phyloP scores from a whole-genome alignment of 306 rosid genomes.

The Cicer arietinum region DNA sequence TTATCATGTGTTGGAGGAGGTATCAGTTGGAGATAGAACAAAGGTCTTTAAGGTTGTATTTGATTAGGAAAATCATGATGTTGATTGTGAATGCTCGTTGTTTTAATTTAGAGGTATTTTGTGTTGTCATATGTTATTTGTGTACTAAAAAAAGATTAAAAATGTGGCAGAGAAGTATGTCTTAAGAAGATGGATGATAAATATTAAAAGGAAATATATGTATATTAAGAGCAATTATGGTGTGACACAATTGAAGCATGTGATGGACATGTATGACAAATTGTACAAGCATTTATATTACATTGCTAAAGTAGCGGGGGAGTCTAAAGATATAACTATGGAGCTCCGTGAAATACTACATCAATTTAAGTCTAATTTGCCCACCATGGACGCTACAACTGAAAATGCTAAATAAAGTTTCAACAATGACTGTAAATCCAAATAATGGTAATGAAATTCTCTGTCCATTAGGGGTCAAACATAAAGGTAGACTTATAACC shows the following conservation, averaged over 20 bases:
- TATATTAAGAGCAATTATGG: neutral
- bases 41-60: neutral
- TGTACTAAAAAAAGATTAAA: neutral
- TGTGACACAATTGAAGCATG: neutral
- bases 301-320: neutral
- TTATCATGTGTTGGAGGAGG: no score
- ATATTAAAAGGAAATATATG: no score
- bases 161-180: neutral
- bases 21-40: neutral
- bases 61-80: neutral
- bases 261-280: no score
- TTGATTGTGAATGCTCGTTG: neutral
- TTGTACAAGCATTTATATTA: neutral
- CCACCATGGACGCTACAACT: neutral
- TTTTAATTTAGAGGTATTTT: no score
- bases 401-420: neutral
- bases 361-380: neutral
- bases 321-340: neutral
- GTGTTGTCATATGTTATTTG: no score
- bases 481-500: neutral
- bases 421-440: neutral
- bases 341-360: neutral
- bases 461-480: neutral
- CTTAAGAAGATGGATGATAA: neutral
- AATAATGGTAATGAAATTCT: neutral